Base-by-base conservation (phyloP, 2,329 filamentous ascomycete genomes). In the Thermomyces lanuginosus region DNA sequence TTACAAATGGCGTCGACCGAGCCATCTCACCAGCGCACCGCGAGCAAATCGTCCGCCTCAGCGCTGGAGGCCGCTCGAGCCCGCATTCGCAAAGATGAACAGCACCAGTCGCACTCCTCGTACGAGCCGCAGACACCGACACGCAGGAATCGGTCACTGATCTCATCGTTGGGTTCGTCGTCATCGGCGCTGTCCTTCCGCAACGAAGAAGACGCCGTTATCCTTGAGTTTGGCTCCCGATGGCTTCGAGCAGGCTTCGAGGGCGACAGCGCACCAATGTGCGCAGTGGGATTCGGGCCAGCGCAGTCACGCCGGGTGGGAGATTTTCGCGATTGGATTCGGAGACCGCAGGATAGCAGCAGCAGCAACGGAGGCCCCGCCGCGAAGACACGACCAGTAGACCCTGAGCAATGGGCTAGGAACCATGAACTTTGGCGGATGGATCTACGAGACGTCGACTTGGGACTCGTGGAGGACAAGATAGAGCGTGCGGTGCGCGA, bases 231-330 rank as follows among this genome's bases (percentile, higher is more conserved):
- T 18, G 84, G 83, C 1, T 69, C 79, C 6, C 70, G 86, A 12
- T 76, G 72, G 51, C 51, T 95, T 14, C 72, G 77, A 22, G 75
- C 77, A 6, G 89, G 89, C 0, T 89, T 93, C 46, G 80, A 84
- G 4, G 84, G 84, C 27, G 84, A 92, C 49, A 67, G 73, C 22
- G 56, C 63, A 3, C 83, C 83, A 9, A 58, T 66, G 39, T 91
- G 86, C 48, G 67, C 63, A 8, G 56, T 84, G 12, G 61, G 66
- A 12, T 86, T 83, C 48, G 71, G 72, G 0, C 81, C 80, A 0
- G 76, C 84, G 36, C 66, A 77, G 44, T 73, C 78, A 44, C 68
- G 79, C 28, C 68, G 86, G 34, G 70, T 69, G 7, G 89, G 84
- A 6, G 84, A 93, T 51, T 86, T 84, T 49, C 61, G 81, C 37